Base-by-base conservation (phyloP, 192 early-diverging fungal genomes). In the Podila verticillata region DNA sequence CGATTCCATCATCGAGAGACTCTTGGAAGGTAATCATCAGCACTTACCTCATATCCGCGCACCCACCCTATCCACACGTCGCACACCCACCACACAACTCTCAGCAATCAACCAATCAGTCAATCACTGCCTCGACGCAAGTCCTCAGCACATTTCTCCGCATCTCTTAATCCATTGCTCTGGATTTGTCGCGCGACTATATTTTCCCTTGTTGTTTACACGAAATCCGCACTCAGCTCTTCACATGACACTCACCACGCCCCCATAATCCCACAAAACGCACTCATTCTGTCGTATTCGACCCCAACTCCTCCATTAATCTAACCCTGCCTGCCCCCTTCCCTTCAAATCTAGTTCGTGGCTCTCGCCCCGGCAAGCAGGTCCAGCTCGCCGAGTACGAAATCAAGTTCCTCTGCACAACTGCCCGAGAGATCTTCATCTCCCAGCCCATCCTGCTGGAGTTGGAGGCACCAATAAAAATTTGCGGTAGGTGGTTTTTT, bases 341-440 rank as follows among this genome's bases (percentile, higher is more conserved):
- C 44, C 59, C 36, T 12, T 62, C 65, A 36, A 65, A 48, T 28
- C 24, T 84, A 98, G 97, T 99, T 56, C 88, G 97, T 73, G 97
- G 97, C 74, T 93, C 93, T 72, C 89, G 96, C 74, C 97, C 97
- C 48, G 97, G 97, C 31, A 95, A 96, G 82, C 96, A 99, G 85
- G 97, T 99, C 15, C 94, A 96, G 78, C 92, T 99, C 34, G 92
- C 89, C 51, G 97, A 99, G 84, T 86, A 95, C 70, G 97, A 99
- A 88, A 97, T 99, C 82, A 92, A 94, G 66, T 98, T 89, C 84
- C 89, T 99, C 44, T 99, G 97, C 87, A 92, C 89, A 67, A 96
- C 94, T 64, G 93, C 95, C 35, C 91, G 97, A 48, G 97, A 99
- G 81, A 94, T 98, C 66, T 97, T 99, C 83, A 93, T 99, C 79